Base-by-base conservation (phyloP, 129 eudicot genomes). In the Lactuca sativa region DNA sequence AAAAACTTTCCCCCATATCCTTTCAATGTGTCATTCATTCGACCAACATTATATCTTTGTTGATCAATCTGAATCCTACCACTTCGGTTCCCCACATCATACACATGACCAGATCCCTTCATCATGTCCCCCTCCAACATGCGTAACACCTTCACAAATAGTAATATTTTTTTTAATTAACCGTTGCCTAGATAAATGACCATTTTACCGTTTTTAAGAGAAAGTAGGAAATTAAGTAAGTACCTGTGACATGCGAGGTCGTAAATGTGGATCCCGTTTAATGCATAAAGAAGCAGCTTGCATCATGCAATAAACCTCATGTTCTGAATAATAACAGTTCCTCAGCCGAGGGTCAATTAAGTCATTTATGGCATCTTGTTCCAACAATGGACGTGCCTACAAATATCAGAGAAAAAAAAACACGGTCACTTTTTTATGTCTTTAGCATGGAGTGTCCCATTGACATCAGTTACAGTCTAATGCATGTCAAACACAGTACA, bases 241-340 rank as follows among this genome's bases (percentile, higher is more conserved):
- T 82, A 95, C 99, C 89, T 88, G 97, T 59, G 99, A 95, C 96
- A 95, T 95, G 64, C 97, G 93, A 62, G 99, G 97, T 58, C 99
- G 77, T 41, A 80, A 67, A 61, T 95, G 95, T 13, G 99, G 97
- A 67, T 95, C 99, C 66, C 97, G 77, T 14, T 86, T 85, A 21
- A 95, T 87, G 86, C 99, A 95, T 86, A 95, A 66, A 63, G 95
- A 86, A 33, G 99, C 97, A 53, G 97, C 99, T 64, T 87, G 96
- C 81, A 95, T 74, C 96, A 95, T 86, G 82, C 89, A 95, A 48
- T 82, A 79, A 59, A 87, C 90, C 67, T 95, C 99, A 11, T 81
- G 80, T 54, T 89, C 96, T 44, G 84, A 80, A 63, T 83, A 95
- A 41, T 83, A 95, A 41, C 72, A 56, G 77, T 73, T 81, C 55